A percentile compares a stretch with the other conserved stretches of the same genome.
These are phyloP conservation scores for Boletus vermiculosoides DNA, from an alignment of 768 basidiomycete genomes.

Conservation along the genomic window DNA sequence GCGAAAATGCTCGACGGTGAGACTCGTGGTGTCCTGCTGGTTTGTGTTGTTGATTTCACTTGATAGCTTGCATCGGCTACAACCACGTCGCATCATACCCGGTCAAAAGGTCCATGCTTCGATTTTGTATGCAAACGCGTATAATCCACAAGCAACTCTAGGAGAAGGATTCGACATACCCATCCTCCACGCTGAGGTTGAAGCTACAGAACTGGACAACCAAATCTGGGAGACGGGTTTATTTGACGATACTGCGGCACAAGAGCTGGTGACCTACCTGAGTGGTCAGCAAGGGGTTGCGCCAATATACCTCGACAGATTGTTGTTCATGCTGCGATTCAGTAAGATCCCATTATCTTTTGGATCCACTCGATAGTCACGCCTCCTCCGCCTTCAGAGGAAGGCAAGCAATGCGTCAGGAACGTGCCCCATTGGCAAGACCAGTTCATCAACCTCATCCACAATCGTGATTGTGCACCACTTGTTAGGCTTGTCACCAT, in stretches of 20 bases:
- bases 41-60: neutral
- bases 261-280: constrained; percentile 12
- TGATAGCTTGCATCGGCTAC: constrained; percentile 14
- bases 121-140: constrained; percentile 21
- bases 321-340: constrained; percentile 24
- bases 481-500: constrained; percentile 23
- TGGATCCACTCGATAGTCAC: neutral
- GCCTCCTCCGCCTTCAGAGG: constrained; percentile 3
- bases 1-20: constrained; percentile 19
- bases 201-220: constrained; percentile 5
- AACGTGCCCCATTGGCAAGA: constrained; percentile 13
- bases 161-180: constrained; percentile 28
- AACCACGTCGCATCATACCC: constrained; percentile 29
- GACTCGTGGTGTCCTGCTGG: neutral
- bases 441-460: constrained; percentile 12
- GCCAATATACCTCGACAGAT: constrained; percentile 18
- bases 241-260: constrained; percentile 20
- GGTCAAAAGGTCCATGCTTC: constrained; percentile 29
- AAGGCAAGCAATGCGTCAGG: constrained; percentile 23
- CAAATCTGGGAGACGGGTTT: constrained; percentile 22
- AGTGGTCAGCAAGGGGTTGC: constrained; percentile 14
- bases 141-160: constrained; percentile 16
- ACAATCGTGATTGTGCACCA: constrained; percentile 7
- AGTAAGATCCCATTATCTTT: constrained; percentile 6
- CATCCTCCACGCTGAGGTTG: neutral